Conservation (phyloP, 202 grass and related monocot species). For the Musa balbisiana region DNA sequence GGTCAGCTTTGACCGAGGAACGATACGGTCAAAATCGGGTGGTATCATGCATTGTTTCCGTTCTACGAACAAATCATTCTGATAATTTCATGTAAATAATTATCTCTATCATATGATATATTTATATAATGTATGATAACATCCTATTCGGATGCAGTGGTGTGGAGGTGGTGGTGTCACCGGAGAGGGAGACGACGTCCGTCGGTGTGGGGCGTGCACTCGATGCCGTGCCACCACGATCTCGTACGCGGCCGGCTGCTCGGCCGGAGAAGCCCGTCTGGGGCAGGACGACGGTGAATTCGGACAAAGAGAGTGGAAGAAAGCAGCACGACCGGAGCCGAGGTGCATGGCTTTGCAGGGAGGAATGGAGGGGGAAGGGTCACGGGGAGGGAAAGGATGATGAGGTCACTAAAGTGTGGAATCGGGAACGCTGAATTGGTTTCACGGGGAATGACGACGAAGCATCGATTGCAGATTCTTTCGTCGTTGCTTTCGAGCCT, state of each 20-base stretch:
- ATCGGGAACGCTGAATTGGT: slow-evolving; percentile 64
- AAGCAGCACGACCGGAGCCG: neutral
- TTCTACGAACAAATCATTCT: too few relatives aligned
- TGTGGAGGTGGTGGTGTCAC: slow-evolving; percentile 44
- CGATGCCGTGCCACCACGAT: slow-evolving; percentile 99
- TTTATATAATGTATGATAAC: too few relatives aligned
- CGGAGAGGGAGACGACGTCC: slow-evolving; percentile 85
- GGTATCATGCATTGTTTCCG: too few relatives aligned
- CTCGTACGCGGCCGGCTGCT: slow-evolving; percentile 76
- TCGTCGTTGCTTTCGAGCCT: too few relatives aligned
- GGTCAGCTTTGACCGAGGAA: too few relatives aligned
- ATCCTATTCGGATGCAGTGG: too few relatives aligned
- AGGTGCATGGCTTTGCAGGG: neutral
- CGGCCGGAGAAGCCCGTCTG: slow-evolving; percentile 46
- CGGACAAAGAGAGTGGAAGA: slow-evolving; percentile 6
- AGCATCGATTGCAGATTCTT: neutral
- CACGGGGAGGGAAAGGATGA: slow-evolving; percentile 51
- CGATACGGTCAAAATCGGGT: too few relatives aligned
- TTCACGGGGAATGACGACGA: slow-evolving; percentile 67
- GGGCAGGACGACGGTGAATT: slow-evolving; percentile 62
- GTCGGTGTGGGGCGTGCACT: slow-evolving; percentile 55
- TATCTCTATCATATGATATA: too few relatives aligned
- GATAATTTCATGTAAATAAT: too few relatives aligned
- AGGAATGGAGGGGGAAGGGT: neutral
- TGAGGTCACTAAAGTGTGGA: slow-evolving; percentile 51